Conservation (phyloP, 306 rosid species). For the Fragaria ananassa region DNA sequence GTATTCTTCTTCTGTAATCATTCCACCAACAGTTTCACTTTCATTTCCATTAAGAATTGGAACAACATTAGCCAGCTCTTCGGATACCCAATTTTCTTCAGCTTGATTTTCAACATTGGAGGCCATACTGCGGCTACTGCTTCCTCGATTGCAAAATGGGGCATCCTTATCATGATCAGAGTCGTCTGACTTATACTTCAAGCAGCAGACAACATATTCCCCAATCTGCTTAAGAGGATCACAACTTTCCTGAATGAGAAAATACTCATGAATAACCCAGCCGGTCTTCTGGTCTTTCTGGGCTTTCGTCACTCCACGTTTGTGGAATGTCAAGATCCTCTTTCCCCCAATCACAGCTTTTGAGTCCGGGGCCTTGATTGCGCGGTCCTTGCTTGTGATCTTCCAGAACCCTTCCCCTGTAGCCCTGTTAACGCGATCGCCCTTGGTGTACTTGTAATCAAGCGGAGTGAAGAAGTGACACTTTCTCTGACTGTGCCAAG, state of each 20-base stretch:
- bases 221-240: background rate
- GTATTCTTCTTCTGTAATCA: too few species aligned
- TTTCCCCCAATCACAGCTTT: background rate
- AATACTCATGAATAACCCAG: background rate
- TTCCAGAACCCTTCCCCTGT: background rate
- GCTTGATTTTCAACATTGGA: background rate
- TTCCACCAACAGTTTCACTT: background rate
- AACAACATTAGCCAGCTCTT: background rate
- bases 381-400: background rate
- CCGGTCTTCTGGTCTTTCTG: background rate
- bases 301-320: background rate
- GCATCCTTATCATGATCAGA: background rate
- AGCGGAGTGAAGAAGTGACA: background rate
- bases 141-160: background rate
- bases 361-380: background rate
- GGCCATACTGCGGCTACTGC: background rate
- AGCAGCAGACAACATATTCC: conserved; percentile 32
- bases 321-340: background rate
- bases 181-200: conserved; percentile 27
- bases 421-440: background rate
- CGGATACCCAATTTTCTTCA: background rate
- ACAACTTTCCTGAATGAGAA: background rate
- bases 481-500: background rate
- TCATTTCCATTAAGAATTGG: background rate
- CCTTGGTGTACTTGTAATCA: background rate